These are phyloP conservation scores for Chytriomyces sp. DNA, from an alignment of 192 early-diverging fungal genomes.

Conservation along the genomic window DNA sequence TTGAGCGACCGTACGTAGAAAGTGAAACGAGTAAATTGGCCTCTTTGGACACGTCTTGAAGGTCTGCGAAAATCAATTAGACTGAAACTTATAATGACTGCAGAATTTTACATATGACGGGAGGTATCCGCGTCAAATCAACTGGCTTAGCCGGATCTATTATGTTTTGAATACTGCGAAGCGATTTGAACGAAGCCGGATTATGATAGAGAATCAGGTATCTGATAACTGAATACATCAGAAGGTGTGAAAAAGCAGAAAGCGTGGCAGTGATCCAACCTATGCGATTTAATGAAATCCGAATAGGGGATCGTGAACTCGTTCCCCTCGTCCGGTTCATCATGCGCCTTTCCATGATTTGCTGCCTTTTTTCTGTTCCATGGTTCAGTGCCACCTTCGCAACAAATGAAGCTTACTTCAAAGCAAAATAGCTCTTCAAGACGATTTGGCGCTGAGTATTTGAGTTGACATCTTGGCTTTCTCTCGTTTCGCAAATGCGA, in stretches of 20 bases:
- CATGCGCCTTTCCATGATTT: conserved; percentile 32
- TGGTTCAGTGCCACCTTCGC: neutral
- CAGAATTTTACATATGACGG: conserved; percentile 41
- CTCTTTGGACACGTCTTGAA: conserved; percentile 38
- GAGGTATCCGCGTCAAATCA: conserved; percentile 47
- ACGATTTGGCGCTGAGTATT: neutral
- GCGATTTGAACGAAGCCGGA: conserved; percentile 48
- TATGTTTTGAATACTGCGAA: conserved; percentile 43
- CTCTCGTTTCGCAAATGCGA: conserved; percentile 37
- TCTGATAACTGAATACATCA: neutral
- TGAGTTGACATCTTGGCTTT: neutral
- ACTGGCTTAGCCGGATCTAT: conserved; percentile 48
- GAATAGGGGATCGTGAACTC: conserved; percentile 38
- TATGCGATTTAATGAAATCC: conserved; percentile 43
- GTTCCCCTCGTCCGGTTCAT: conserved; percentile 30
- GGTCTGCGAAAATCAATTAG: conserved; percentile 34
- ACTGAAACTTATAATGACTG: neutral
- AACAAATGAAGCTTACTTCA: conserved; percentile 34
- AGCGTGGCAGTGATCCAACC: too few relatives aligned
- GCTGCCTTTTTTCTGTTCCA: conserved; percentile 14
- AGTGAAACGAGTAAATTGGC: conserved; percentile 36
- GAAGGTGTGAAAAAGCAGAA: neutral
- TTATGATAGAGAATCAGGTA: conserved; percentile 48
- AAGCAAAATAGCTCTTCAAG: conserved; percentile 41
- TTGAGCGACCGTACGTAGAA: conserved; percentile 50